Percentiles rank a stretch among this genome's conserved stretches.
phyloP scores from a whole-genome alignment of 1,284 basidiomycete genomes.

The Cutaneotrichosporon mucoides region DNA sequence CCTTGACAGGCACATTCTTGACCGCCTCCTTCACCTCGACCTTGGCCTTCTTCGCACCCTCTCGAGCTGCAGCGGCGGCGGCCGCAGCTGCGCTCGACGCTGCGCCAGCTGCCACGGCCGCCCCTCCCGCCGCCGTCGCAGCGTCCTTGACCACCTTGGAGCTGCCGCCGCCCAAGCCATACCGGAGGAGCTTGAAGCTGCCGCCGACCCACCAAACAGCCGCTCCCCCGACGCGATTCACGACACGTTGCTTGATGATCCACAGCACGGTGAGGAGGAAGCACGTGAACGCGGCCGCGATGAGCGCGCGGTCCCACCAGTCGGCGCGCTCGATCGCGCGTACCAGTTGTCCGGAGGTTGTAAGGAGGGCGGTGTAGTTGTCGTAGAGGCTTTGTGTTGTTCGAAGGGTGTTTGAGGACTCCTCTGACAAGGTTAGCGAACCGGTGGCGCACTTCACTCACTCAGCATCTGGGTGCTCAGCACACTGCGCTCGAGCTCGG shows the following conservation, averaged over 20 bases:
- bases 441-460: slow-evolving; percentile 41
- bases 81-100: background rate
- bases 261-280: slow-evolving; percentile 80
- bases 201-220: slow-evolving; percentile 47
- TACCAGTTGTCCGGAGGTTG: slow-evolving; percentile 74
- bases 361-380: slow-evolving; percentile 66
- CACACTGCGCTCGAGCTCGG: slow-evolving; percentile 82
- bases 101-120: background rate
- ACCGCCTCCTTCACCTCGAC: background rate
- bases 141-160: background rate
- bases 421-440: slow-evolving; percentile 53
- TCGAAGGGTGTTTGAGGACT: slow-evolving; percentile 69
- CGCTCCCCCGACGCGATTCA: slow-evolving; percentile 56
- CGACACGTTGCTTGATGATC: slow-evolving; percentile 76
- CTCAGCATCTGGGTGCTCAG: slow-evolving; percentile 79
- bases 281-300: slow-evolving; percentile 70
- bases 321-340: slow-evolving; percentile 81
- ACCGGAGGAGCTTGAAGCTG: slow-evolving; percentile 33
- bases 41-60: background rate
- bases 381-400: slow-evolving; percentile 76
- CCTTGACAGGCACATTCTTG: background rate
- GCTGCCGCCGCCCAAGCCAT: no score
- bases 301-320: slow-evolving; percentile 82
- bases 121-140: background rate
- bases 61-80: background rate